Base-by-base conservation (phyloP, 176 grass and related monocot genomes). In the Urochloa ruziziensis region DNA sequence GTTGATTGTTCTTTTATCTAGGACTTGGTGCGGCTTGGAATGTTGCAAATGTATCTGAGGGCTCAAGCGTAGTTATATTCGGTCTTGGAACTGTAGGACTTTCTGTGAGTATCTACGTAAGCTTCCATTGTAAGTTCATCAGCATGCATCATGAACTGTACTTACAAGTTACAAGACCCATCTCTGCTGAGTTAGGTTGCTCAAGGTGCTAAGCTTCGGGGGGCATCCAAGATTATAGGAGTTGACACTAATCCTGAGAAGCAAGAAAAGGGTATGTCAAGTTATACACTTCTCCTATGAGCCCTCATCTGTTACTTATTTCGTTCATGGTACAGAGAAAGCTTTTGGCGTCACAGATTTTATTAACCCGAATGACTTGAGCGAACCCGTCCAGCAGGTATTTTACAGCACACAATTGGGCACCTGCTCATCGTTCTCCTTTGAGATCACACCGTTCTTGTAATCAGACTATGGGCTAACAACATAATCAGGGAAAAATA, bases 21-120 rank as follows among this genome's bases (percentile, higher is more conserved):
- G 96, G 96, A 33, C 91, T 98, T 34, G 96, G 93, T 10, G 96
- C 96, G 65, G 96, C 91, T 77, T 98, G 96, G 93, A 98, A 93
- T 30, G 91, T 98, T 75, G 93, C 96, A 52, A 78, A 95, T 78
- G 86, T 98, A 88, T 86, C 92, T 2, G 62, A 75, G 68, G 96
- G 91, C 1, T 95, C 93, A 21, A 98, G 76, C 85, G 87, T 98
- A 77, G 96, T 86, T 88, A 95, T 98, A 74, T 98, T 98, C 91
- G 93, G 96, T 80, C 93, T 98, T 64, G 96, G 96, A 83, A 88
- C 91, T 32, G 90, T 98, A 28, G 93, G 96, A 44, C 96, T 98
- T 86, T 98, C 96, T 16, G 96, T 95, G 80, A 98, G 96, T 90
- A 84, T 70, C 25, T n/a, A 56, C 13, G 14, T 2, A 84, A 40